Evolutionary conservation across 2,329 filamentous ascomycete genomes (phyloP).

Genomic region (Periconia digitata): DNA sequence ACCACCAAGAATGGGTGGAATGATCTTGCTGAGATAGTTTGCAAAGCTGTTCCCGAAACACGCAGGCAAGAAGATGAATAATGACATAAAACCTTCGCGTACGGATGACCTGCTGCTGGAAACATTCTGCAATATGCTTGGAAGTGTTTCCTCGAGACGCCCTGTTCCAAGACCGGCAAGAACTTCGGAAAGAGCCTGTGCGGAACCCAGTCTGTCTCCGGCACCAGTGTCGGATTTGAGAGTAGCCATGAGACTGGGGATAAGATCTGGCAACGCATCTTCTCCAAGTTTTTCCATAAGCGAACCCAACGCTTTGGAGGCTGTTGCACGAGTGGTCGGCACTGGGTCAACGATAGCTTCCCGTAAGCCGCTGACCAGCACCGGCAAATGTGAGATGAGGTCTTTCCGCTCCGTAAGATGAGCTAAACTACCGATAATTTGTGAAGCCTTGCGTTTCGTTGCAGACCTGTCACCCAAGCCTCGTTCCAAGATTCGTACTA

Average conservation of each 20-base stretch:
- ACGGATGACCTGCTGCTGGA: constrained; percentile 87
- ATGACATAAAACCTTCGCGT: constrained; percentile 97
- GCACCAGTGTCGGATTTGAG: constrained; percentile 97
- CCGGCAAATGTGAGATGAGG: constrained; percentile 84
- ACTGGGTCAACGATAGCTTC: constrained; percentile 91
- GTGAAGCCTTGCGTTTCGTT: constrained; percentile 93
- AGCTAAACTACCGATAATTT: constrained; percentile 96
- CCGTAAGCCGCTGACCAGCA: constrained; percentile 87
- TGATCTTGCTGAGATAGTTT: constrained; percentile 91
- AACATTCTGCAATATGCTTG: constrained; percentile 94
- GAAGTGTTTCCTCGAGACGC: constrained; percentile 90
- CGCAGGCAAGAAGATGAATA: constrained; percentile 98
- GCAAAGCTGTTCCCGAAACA: constrained; percentile 99
- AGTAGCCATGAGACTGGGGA: constrained; percentile 95
- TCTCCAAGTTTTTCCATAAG: constrained; percentile 98
- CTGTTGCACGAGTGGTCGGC: constrained; percentile 92
- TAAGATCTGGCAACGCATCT: constrained; percentile 93
- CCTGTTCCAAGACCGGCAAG: constrained; percentile 91
- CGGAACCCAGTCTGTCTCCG: constrained; percentile 92
- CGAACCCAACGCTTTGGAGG: constrained; percentile 91
- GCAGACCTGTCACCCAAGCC: constrained; percentile 87
- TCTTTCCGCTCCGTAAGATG: constrained; percentile 97
- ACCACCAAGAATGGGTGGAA: constrained; percentile 90
- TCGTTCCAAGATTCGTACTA: constrained; percentile 93
- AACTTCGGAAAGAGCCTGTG: constrained; percentile 94